Evolutionary conservation across 331 rosid species (phyloP).

Genomic region (Acacia concinna): DNA sequence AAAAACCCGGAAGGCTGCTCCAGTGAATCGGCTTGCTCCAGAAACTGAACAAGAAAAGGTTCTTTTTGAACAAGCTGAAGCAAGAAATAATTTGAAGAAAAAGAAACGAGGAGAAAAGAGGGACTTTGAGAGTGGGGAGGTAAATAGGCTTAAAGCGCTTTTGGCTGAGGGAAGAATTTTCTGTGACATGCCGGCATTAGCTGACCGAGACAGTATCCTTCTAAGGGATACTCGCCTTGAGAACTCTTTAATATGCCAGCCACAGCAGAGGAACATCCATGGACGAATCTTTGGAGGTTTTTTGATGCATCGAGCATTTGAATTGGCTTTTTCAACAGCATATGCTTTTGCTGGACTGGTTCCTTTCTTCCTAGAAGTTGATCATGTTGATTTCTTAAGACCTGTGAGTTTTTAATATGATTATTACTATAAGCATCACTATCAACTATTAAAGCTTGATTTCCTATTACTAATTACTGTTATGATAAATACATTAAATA

Average conservation of each 20-base stretch:
- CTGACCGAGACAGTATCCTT: conserved; percentile 86
- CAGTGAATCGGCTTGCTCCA: conserved; percentile 70
- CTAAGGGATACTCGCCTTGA: conserved; percentile 77
- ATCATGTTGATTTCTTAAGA: conserved; percentile 82
- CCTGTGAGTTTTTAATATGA: conserved; percentile 61
- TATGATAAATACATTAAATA: not conserved
- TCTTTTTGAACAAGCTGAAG: conserved; percentile 75
- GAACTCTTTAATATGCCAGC: conserved; percentile 82
- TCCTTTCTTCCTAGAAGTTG: conserved; percentile 88
- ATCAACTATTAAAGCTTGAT: not conserved
- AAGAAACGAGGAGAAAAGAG: conserved; percentile 51
- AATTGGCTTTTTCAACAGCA: conserved; percentile 86
- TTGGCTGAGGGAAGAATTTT: conserved; percentile 82
- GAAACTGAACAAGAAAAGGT: conserved; percentile 65
- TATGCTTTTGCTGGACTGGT: conserved; percentile 81
- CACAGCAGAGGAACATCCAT: conserved; percentile 92
- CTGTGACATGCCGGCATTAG: conserved; percentile 90
- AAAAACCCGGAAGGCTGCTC: conserved; percentile 76
- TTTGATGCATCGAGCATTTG: conserved; percentile 87
- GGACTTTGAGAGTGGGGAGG: conserved; percentile 54
- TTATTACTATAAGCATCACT: not conserved
- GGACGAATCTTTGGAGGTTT: conserved; percentile 94
- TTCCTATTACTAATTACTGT: not conserved
- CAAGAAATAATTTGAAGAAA: conserved; percentile 56
- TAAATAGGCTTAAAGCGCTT: conserved; percentile 49